Evolutionary conservation across 2,329 filamentous ascomycete species (phyloP), one percentile per base, ranked within the genome.

Genomic region (Thielaviopsis punctulata): DNA sequence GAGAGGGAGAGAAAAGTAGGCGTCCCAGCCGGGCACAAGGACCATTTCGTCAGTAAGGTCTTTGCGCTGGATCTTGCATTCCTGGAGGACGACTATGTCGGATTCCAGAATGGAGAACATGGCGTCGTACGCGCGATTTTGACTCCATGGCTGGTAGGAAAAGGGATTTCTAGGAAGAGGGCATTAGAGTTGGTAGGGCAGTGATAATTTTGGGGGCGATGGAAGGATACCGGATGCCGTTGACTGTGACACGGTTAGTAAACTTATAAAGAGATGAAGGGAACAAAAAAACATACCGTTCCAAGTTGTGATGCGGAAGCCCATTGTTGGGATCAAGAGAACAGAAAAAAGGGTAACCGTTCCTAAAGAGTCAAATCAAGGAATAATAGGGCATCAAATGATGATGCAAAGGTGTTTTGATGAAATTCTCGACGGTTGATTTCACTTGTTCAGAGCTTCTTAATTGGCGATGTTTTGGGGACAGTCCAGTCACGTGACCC

Each of bases 41-140:
- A 96, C 89, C 87, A 96, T 96, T 60, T 96, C 92, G 72, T 96
- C 92, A 41, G 73, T 76, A 1, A 98, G 71, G 59, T 95, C 89
- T 63, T 95, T 95, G 53, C 84, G 77, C 63, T 96, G 92, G 41
- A 96, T 95, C 68, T 96, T 98, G 44, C 87, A 82, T 66, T 96
- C 92, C 65, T 98, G 92, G 71, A 96, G 88, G 54, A 95, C 75
- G 18, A 96, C 80, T 57, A 98, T 92, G 64, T 98, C 92, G 51
- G 89, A 81, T 63, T 92, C 85, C 6, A 98, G 75, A 44, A 84
- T 85, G 59, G 95, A 86, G 66, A 98, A 96, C 92, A 96, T 96
- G 58, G 82, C 75, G 82, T 86, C 24, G 33, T 55, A 88, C 2
- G 78, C 81, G 58, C 77, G 75, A 49, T 77, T 78, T 55, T 81